Evolutionary conservation across 169 alveolate genomes (phyloP).

Genomic region (Eimeria brunetti): DNA sequence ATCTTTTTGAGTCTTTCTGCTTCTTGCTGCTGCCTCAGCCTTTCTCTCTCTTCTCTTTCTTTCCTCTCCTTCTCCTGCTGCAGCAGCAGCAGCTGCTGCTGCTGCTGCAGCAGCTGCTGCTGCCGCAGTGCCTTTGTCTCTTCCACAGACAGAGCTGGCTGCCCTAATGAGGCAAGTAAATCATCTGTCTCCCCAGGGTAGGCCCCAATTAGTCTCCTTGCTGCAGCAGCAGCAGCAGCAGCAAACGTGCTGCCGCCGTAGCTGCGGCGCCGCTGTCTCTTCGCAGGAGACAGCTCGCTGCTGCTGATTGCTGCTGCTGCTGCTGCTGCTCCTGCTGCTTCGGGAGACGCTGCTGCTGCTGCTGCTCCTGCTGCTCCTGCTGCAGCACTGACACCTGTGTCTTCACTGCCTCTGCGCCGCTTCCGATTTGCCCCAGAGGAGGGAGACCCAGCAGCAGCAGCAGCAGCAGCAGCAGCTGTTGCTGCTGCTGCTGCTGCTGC

Average conservation of each 20-base stretch:
- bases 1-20: background rate
- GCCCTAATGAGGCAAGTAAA: background rate
- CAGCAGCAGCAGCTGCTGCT: too few species aligned
- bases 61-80: background rate
- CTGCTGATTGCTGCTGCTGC: background rate
- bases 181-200: background rate
- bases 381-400: background rate
- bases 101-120: background rate
- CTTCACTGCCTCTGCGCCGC: background rate
- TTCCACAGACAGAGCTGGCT: background rate
- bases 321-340: too few species aligned
- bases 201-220: background rate
- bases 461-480: background rate
- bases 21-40: background rate
- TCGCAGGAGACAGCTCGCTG: background rate
- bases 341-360: too few species aligned
- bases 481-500: background rate
- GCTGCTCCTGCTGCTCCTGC: background rate
- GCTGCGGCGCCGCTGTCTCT: background rate
- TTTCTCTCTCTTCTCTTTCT: background rate
- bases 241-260: too few species aligned
- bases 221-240: conserved; percentile 2
- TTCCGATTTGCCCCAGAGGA: background rate
- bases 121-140: background rate
- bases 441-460: too few species aligned